phyloP scores from a whole-genome alignment of 129 eudicot genomes.

The Escallonia rubra region DNA sequence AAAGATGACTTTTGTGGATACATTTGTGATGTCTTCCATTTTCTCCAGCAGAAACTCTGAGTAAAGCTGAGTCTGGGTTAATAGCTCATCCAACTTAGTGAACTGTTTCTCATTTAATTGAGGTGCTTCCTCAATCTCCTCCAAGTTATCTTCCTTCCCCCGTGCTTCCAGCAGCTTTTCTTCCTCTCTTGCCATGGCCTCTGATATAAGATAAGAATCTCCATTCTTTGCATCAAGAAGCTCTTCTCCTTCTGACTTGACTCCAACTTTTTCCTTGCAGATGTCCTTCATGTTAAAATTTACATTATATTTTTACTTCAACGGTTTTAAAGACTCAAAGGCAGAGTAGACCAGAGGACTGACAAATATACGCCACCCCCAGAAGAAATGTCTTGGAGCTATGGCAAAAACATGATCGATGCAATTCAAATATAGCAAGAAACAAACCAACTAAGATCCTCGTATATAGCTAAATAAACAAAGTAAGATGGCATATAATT shows the following conservation, averaged over 20 bases:
- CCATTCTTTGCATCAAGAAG: constrained; percentile 54
- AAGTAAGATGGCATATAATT: neutral
- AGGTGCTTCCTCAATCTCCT: constrained; percentile 46
- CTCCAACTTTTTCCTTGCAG: constrained; percentile 39
- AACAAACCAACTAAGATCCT: neutral
- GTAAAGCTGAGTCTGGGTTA: constrained; percentile 88
- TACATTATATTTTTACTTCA: neutral
- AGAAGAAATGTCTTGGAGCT: no score
- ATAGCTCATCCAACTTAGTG: constrained; percentile 84
- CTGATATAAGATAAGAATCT: constrained; percentile 46
- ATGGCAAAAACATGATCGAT: neutral
- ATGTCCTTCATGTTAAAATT: constrained; percentile 30
- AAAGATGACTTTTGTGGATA: constrained; percentile 9
- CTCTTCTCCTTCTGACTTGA: constrained; percentile 44
- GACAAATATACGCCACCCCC: neutral
- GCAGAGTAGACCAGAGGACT: neutral
- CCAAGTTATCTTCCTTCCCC: constrained; percentile 27
- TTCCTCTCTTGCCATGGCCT: constrained; percentile 62
- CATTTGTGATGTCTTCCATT: constrained; percentile 85
- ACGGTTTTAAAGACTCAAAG: no score
- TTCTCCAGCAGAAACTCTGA: constrained; percentile 90
- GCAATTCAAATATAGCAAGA: neutral
- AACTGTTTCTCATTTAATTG: constrained; percentile 62
- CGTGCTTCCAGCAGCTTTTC: constrained; percentile 57
- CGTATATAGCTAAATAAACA: neutral